Base-by-base conservation (phyloP, 768 basidiomycete species). In the Suillus spraguei region DNA sequence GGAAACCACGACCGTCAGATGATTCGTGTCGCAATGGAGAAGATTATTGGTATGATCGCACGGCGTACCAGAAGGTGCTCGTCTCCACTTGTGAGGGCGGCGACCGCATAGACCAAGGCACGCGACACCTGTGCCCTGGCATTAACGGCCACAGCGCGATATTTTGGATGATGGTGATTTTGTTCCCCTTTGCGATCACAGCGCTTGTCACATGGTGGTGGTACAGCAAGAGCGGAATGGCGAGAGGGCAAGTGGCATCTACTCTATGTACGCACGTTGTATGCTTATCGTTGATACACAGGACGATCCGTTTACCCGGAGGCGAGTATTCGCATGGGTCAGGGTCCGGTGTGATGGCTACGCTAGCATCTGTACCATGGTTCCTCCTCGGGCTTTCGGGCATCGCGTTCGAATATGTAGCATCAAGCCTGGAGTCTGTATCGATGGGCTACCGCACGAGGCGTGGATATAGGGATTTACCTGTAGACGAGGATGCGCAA, bases 11-110 rank as follows among this genome's bases (percentile, higher is more conserved):
- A 13, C 74, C 83, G 0, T 67, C 80, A 33, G 92, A 95, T 44
- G 83, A 83, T 35, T 81, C 84, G 5, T 95, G 92, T 70, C 79
- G 77, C 24, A 75, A 76, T 60, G 84, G 80, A 22, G 87, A 87
- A 52, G 87, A 90, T 4, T 93, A 82, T 74, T 99, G 97, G 97
- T 98, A 95, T 72, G 95, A 94, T 60, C 88, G 95, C 33, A 99
- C 97, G 0, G 79, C 89, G 5, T 97, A 97, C 72, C 91, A 95
- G 59, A 89, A 93, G 76, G 92, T 98, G 55, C 91, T 91, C 1
- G 91, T 91, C 74, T 97, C 96, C 41, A 85, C 81, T 24, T 99
- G 97, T 73, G 85, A 88, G 60, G 95, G 87, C 6, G 97, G 96
- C 5, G 66, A 77, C 2, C 83, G 91, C n/a, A 87, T 83, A 14